Evolutionary conservation across 495 filamentous ascomycete species (phyloP).

Genomic region (Sporormia fimetaria): DNA sequence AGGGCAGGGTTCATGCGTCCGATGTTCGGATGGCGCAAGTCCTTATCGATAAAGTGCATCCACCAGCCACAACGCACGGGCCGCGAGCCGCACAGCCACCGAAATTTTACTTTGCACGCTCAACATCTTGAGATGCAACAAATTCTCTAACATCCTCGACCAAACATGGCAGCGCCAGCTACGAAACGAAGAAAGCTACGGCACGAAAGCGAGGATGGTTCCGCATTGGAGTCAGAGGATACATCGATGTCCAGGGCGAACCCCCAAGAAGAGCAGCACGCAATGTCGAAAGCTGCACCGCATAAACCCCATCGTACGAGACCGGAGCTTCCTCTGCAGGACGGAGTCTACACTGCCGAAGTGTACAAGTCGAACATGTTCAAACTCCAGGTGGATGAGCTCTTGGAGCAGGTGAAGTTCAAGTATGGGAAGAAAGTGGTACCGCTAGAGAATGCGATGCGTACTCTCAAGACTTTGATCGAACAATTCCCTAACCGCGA

Average conservation of each 20-base stretch:
- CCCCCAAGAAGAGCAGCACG: neutral
- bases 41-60: constrained; percentile 25
- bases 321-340: constrained; percentile 8
- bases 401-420: constrained; percentile 56
- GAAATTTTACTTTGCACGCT: constrained; percentile 2
- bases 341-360: constrained; percentile 26
- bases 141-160: too few relatives aligned
- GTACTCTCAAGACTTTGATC: constrained; percentile 61
- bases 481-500: constrained; percentile 50
- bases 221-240: neutral
- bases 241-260: neutral
- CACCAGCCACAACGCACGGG: constrained; percentile 9
- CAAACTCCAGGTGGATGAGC: constrained; percentile 76
- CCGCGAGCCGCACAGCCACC: neutral
- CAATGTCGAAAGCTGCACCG: neutral
- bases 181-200: constrained; percentile 30
- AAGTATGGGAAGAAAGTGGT: constrained; percentile 55
- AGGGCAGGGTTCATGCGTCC: neutral
- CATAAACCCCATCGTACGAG: neutral
- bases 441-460: constrained; percentile 57
- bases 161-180: constrained; percentile 24
- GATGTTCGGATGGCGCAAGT: constrained; percentile 19
- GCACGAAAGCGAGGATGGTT: constrained; percentile 19
- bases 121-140: constrained; percentile 1
- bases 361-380: constrained; percentile 62